phyloP scores from a whole-genome alignment of 768 basidiomycete genomes.

The Boletellus ananas region DNA sequence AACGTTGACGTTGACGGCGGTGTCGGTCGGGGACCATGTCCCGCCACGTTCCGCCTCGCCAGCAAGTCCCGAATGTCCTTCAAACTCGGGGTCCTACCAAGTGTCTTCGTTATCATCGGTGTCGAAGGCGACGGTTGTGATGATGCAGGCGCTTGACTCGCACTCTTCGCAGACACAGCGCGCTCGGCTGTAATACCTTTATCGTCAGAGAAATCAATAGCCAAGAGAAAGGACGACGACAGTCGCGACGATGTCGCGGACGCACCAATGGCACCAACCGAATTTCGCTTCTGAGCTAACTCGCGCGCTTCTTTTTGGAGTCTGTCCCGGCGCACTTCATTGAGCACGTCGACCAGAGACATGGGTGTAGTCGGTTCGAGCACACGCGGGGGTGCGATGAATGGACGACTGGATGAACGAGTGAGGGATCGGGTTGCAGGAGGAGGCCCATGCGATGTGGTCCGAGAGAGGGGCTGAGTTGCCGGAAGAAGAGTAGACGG shows the following conservation, averaged over 20 bases:
- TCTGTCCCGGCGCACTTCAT: constrained; percentile 14
- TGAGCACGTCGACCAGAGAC: constrained; percentile 22
- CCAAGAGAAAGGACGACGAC: too few relatives aligned
- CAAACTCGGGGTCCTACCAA: constrained; percentile 15
- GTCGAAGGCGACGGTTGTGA: not conserved
- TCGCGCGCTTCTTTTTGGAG: not conserved
- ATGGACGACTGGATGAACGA: constrained; percentile 5
- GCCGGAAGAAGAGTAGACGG: not conserved
- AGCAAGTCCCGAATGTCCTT: constrained; percentile 13
- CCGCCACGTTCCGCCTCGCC: constrained; percentile 5
- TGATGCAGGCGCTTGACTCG: not conserved
- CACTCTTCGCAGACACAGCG: not conserved
- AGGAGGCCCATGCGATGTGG: not conserved
- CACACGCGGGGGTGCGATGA: constrained; percentile 24
- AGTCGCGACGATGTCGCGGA: not conserved
- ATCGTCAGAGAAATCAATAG: not conserved
- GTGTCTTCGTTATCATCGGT: not conserved
- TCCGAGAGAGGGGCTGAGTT: not conserved
- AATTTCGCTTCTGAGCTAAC: not conserved
- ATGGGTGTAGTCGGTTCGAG: constrained; percentile 11
- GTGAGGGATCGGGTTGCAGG: not conserved
- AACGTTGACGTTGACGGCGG: not conserved
- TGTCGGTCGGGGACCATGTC: not conserved
- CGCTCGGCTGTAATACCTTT: not conserved
- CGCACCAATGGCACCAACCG: not conserved